Evolutionary conservation across 2,329 filamentous ascomycete species (phyloP), one percentile per base, ranked within the genome.

Genomic region (Lasiodiplodia theobromae): DNA sequence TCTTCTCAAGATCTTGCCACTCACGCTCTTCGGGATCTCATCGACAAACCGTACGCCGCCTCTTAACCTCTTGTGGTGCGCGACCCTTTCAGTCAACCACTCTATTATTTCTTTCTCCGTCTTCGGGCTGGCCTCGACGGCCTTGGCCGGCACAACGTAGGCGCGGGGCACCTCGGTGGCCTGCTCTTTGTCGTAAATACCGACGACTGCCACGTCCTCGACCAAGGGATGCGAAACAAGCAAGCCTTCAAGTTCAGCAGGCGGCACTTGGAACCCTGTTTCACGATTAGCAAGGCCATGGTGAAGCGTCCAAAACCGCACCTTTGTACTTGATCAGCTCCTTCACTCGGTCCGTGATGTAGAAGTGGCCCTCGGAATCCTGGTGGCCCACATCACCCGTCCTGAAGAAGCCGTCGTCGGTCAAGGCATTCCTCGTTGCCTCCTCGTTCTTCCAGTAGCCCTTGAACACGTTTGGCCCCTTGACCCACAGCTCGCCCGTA

Each of bases 371-470:
- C 62, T 92, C 85, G 56, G 86, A 82, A 75, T 97, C 92, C 74
- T 92, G 88, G 71, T 92, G 89, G 4, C 93, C 92, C 31, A 97
- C 89, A 74, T 97, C 94, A 2, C 94, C 94, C 0, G 94, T 97
- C 79, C 91, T 94, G 85, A 97, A 97, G 83, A 89, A 97, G 1
- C 93, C 93, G 71, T 96, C 93, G 0, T 82, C 72, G 2, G 91
- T 92, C 70, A 96, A 88, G 0, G 91, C 89, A 56, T 92, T 89
- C 2, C 82, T 83, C 2, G 92, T 93, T 2, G 90, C 88, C 70
- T 91, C 87, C 0, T 88, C 86, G 68, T 92, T 91, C 74, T 93
- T 92, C 73, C 91, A 85, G 76, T 95, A 97, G 1, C 92, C 93
- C 72, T 87, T 84, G 81, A 94, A 94, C 21, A 95, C 83, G 70